Percentiles rank a stretch among this genome's conserved stretches.
These are phyloP conservation scores for Sugiyamaella marilandica DNA, from an alignment of 805 yeast genomes.

Conservation along the genomic window DNA sequence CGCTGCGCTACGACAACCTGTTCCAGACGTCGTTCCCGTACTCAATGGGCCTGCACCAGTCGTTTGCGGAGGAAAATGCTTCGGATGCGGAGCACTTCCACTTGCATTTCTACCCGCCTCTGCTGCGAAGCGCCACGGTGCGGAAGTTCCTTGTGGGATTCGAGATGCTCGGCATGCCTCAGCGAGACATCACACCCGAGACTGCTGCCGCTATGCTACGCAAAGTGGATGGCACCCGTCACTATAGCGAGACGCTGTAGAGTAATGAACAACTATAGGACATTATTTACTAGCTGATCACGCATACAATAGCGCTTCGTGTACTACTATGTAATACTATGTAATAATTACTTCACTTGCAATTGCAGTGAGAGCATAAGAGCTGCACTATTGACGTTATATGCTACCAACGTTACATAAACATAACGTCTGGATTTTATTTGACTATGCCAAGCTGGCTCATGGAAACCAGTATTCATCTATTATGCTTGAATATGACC, in stretches of 20 bases:
- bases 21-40: slow-evolving; percentile 69
- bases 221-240: slow-evolving; percentile 17
- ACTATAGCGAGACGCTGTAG: slow-evolving; percentile 13
- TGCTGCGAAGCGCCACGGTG: slow-evolving; percentile 68
- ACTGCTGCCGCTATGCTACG: slow-evolving; percentile 56
- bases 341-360: too few species aligned
- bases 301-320: neutral
- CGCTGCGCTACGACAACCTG: slow-evolving; percentile 65
- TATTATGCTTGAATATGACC: too few species aligned
- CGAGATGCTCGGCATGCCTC: slow-evolving; percentile 55
- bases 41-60: slow-evolving; percentile 79
- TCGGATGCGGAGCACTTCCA: slow-evolving; percentile 50
- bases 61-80: slow-evolving; percentile 49
- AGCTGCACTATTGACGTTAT: too few species aligned
- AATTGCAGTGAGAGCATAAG: too few species aligned
- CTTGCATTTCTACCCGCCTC: slow-evolving; percentile 76
- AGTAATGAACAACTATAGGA: neutral
- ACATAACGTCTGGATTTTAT: too few species aligned
- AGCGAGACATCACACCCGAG: slow-evolving; percentile 63
- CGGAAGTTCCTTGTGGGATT: slow-evolving; percentile 73
- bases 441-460: too few species aligned
- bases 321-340: neutral
- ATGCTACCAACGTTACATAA: too few species aligned
- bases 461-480: too few species aligned
- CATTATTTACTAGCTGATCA: neutral